Percentiles rank a stretch among this genome's conserved stretches.
phyloP scores from a whole-genome alignment of 2,329 filamentous ascomycete genomes.

The Ceratocystis eucalypticola region DNA sequence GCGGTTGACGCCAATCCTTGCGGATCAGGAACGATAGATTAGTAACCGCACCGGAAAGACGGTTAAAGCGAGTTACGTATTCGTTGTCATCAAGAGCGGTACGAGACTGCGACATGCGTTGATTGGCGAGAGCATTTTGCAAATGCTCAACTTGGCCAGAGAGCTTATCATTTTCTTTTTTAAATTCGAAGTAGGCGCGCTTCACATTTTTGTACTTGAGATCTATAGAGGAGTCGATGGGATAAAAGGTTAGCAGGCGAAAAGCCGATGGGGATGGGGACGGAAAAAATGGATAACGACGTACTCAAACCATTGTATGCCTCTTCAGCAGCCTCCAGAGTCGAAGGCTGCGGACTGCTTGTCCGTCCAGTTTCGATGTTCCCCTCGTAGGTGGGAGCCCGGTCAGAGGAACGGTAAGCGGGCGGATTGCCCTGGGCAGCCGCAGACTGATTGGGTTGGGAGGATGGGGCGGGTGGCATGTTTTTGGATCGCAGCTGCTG shows the following conservation, averaged over 20 bases:
- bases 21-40: conserved; percentile 92
- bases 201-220: conserved; percentile 98
- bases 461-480: conserved; percentile 9
- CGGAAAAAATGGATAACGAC: conserved; percentile 22
- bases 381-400: conserved; percentile 31
- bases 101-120: conserved; percentile 84
- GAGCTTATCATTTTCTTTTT: conserved; percentile 79
- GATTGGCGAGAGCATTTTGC: conserved; percentile 94
- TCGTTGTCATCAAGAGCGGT: conserved; percentile 92
- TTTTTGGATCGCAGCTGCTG: conserved; percentile 8
- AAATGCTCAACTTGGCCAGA: conserved; percentile 70
- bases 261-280: conserved; percentile 3
- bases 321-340: conserved; percentile 37
- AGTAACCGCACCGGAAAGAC: conserved; percentile 84
- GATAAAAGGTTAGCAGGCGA: conserved; percentile 19
- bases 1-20: conserved; percentile 79
- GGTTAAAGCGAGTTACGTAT: conserved; percentile 76
- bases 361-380: conserved; percentile 38
- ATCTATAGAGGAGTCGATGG: conserved; percentile 37
- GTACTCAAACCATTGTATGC: conserved; percentile 44
- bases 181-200: conserved; percentile 91
- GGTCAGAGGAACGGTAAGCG: conserved; percentile 13
- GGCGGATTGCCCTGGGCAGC: conserved; percentile 7
- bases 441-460: conserved; percentile 3
- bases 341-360: conserved; percentile 39